A percentile compares a stretch with the other conserved stretches of the same genome.
Evolutionary conservation across 495 filamentous ascomycete species (phyloP).

Genomic region (Penicillium odoratum): DNA sequence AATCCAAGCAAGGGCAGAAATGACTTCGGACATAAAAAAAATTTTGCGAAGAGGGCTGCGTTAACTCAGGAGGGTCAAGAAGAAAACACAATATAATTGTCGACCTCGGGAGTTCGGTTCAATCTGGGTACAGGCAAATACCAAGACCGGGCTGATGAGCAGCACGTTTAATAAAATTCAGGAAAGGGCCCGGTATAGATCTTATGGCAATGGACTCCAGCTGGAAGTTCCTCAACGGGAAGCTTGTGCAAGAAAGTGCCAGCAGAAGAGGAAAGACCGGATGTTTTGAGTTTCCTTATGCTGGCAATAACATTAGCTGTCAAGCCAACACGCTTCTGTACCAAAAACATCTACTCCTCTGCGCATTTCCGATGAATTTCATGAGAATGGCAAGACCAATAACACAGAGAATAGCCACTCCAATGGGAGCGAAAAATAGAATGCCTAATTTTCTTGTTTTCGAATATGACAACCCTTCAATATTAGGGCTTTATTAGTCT

Average conservation of each 20-base stretch:
- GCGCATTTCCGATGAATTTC: conserved; percentile 17
- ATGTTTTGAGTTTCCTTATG: conserved; percentile 38
- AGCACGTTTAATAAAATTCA: background rate
- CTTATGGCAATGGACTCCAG: background rate
- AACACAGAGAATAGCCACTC: conserved; percentile 28
- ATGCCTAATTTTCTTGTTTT: conserved; percentile 43
- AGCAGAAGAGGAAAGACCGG: background rate
- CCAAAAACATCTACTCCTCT: conserved; percentile 20
- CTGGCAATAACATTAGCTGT: conserved; percentile 37
- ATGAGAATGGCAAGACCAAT: conserved; percentile 22
- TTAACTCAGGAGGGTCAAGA: background rate
- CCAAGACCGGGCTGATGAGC: background rate
- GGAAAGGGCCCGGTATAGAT: background rate
- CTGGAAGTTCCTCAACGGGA: background rate
- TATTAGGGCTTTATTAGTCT: too few species aligned
- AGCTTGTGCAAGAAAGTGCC: background rate
- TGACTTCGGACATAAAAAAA: too few species aligned
- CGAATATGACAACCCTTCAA: too few species aligned
- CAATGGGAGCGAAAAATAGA: conserved; percentile 34
- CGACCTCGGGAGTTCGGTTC: background rate
- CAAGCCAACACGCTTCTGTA: conserved; percentile 25
- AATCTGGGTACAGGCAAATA: background rate
- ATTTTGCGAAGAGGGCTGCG: background rate
- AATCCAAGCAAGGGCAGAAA: conserved; percentile 37
- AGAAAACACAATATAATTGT: background rate